phyloP scores from a whole-genome alignment of 345 rosid genomes.

The Salix caprea region DNA sequence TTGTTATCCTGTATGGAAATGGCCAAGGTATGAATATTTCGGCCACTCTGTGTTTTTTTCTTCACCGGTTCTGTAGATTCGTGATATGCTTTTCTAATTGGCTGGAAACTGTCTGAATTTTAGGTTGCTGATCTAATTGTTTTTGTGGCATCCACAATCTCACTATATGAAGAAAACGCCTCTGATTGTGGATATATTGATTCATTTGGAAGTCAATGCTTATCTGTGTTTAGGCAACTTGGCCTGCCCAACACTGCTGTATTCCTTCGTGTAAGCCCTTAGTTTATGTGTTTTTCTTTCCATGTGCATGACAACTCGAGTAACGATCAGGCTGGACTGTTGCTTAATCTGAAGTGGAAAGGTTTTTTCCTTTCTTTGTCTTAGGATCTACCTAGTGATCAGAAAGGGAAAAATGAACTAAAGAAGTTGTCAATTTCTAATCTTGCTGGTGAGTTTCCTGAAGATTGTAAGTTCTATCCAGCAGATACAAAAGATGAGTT shows the following conservation, averaged over 20 bases:
- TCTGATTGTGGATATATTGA: slow-evolving; percentile 45
- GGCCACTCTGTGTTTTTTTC: not conserved
- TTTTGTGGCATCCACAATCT: slow-evolving; percentile 76
- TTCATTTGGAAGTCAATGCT: slow-evolving; percentile 79
- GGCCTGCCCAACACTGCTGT: slow-evolving; percentile 90
- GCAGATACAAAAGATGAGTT: slow-evolving; percentile 89
- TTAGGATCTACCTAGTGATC: slow-evolving; percentile 70
- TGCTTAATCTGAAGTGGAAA: slow-evolving; percentile 8
- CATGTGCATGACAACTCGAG: not conserved
- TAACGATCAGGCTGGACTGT: not conserved
- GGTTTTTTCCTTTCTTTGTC: slow-evolving; percentile 3
- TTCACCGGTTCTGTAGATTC: not conserved
- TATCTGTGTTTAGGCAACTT: slow-evolving; percentile 75
- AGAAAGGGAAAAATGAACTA: slow-evolving; percentile 55
- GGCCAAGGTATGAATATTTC: slow-evolving; percentile 60
- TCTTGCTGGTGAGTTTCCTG: slow-evolving; percentile 75
- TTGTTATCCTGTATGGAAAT: slow-evolving; percentile 77
- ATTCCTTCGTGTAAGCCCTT: slow-evolving; percentile 72
- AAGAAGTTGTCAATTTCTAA: slow-evolving; percentile 65
- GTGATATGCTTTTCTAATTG: not conserved
- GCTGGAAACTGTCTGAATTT: slow-evolving; percentile 12
- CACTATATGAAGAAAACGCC: slow-evolving; percentile 44
- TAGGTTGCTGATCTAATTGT: slow-evolving; percentile 96
- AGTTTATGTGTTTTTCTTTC: not conserved
- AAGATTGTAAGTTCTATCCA: slow-evolving; percentile 77